Conservation (phyloP, 2,329 filamentous ascomycete genomes). For the Phymatotrichopsis omnivora region DNA sequence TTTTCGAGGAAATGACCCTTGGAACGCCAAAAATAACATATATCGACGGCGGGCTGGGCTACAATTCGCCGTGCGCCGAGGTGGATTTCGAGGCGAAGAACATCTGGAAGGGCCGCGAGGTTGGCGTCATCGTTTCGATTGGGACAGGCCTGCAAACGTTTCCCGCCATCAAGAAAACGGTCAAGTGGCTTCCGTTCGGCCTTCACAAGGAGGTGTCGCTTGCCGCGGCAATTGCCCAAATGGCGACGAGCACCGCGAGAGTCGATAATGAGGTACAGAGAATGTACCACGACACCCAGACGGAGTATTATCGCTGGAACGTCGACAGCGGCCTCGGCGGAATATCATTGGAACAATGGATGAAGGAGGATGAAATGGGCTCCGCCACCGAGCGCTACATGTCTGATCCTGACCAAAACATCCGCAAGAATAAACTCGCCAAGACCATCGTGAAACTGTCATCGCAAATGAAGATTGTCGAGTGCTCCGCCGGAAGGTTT, state of each 20-base stretch:
- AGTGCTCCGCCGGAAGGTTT: conserved; percentile 18
- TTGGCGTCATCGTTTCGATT: conserved; percentile 30
- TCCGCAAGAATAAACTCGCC: conserved; percentile 12
- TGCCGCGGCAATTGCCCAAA: conserved; percentile 13
- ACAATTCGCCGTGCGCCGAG: conserved; percentile 29
- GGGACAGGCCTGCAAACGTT: conserved; percentile 28
- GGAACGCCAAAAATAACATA: conserved; percentile 27
- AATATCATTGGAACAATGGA: conserved; percentile 22
- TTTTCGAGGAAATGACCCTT: conserved; percentile 27
- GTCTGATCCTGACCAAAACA: conserved; percentile 18
- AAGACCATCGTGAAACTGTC: conserved; percentile 14
- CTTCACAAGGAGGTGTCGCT: conserved; percentile 14
- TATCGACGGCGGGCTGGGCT: conserved; percentile 31
- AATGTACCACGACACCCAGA: conserved; percentile 20
- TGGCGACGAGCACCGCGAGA: conserved; percentile 19
- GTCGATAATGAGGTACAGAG: conserved; percentile 21
- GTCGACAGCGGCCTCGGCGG: conserved; percentile 17
- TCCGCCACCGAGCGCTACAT: conserved; percentile 15
- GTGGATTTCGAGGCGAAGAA: conserved; percentile 28
- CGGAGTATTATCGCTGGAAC: conserved; percentile 21
- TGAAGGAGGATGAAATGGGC: conserved; percentile 22
- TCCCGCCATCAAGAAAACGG: conserved; percentile 5
- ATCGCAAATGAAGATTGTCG: conserved; percentile 10
- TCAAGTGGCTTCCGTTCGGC: conserved; percentile 10
- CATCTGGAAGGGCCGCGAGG: conserved; percentile 16